Evolutionary conservation across 163 green algal genomes (phyloP), one percentile per base, ranked within the genome.

Genomic region (Scenedesmus sp.): DNA sequence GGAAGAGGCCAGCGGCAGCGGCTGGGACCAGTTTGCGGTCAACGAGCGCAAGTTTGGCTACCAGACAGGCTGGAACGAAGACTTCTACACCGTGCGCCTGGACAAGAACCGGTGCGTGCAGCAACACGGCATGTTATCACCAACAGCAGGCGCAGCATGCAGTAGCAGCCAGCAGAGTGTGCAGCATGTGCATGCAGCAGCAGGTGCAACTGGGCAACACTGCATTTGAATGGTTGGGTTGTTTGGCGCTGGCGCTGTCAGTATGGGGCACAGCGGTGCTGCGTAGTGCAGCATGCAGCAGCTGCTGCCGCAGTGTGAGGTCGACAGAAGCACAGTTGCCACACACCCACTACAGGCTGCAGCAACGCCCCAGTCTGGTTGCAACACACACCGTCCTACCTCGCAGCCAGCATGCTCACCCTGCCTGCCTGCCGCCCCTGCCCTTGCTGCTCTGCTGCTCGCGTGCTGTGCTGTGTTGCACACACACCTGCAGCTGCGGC

Each of bases 21-120:
- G 88, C 46, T 99, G 98, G 98, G 98, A 99, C 94, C 98, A 99
- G 93, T 99, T 99, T 95, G 96, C 96, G 1, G 94, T 96, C 56
- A 99, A 99, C 90, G 90, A 97, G 88, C 74, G 94, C 60, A 96
- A 97, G 91, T 99, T 98, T 92, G 98, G 98, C 20, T 92, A 92
- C 34, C n/a, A 88, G 62, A 89, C 46, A n/a, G 81, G 81, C 20
- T 99, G 96, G 85, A 92, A 96, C 55, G 97, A 99, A 93, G 93
- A 98, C 59, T 74, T 98, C 56, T 99, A 99, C 95, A 99, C 98
- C 8, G 99, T 97, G 2, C 92, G 91, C 46, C 94, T 99, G 46
- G 95, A 99, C 84, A 95, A 94, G 57, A 83, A 87, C 60, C 96
- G 95, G 90, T 88, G 87, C 34, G 34, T 87, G 87, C 26, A 55